phyloP scores from a whole-genome alignment of 257 asterid genomes.

The Solanum sitiens region DNA sequence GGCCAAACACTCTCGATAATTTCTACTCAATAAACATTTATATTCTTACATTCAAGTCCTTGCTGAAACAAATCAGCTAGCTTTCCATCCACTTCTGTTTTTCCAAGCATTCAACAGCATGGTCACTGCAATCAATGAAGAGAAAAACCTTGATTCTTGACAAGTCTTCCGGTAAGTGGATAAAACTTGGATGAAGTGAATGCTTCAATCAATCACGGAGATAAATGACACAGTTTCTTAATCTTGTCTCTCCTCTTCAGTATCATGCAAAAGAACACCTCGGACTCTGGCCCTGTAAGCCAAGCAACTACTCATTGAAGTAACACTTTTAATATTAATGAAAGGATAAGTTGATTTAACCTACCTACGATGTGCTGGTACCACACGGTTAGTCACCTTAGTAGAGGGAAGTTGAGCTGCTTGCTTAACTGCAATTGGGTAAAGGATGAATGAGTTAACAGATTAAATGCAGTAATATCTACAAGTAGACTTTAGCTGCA shows the following conservation, averaged over 20 bases:
- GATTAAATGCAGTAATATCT: neutral
- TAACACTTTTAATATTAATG: neutral
- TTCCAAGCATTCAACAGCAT: neutral
- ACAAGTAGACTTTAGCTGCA: neutral
- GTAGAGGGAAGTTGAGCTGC: constrained; percentile 34
- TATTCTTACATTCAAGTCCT: neutral
- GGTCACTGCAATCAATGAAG: neutral
- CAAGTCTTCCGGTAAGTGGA: constrained; percentile 15
- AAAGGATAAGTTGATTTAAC: neutral
- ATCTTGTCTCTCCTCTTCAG: constrained; percentile 45
- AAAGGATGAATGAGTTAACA: neutral
- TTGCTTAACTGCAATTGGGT: constrained; percentile 39
- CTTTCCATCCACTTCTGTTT: neutral
- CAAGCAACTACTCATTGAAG: neutral
- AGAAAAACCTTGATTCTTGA: neutral
- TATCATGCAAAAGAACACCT: constrained; percentile 67
- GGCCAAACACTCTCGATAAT: neutral
- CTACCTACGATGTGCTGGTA: constrained; percentile 82
- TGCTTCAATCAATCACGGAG: neutral
- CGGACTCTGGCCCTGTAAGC: constrained; percentile 75
- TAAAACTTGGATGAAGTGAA: neutral
- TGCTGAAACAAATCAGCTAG: neutral
- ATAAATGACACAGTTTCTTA: constrained; percentile 1
- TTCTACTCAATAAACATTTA: neutral
- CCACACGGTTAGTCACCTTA: constrained; percentile 57